These are phyloP conservation scores for Amanita molliuscula DNA, from an alignment of 768 basidiomycete genomes.

Conservation along the genomic window DNA sequence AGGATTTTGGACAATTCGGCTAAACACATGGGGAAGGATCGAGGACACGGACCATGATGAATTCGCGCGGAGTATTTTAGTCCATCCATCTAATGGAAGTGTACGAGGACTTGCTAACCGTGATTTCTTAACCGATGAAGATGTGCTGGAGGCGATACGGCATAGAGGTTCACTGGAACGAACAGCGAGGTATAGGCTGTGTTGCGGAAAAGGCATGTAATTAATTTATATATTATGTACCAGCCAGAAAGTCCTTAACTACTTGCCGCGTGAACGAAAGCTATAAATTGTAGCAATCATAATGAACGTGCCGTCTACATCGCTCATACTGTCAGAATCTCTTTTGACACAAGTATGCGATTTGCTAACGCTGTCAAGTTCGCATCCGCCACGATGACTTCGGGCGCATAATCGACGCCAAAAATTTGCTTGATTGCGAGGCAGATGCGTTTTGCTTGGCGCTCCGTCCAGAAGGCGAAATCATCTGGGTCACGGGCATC, in stretches of 20 bases:
- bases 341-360: conserved; percentile 71
- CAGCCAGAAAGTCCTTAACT: conserved; percentile 5
- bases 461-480: conserved; percentile 88
- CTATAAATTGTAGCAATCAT: neutral
- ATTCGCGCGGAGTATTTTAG: conserved; percentile 17
- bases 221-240: neutral
- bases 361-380: conserved; percentile 81
- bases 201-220: conserved; percentile 28
- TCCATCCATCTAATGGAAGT: conserved; percentile 14
- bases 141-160: conserved; percentile 25
- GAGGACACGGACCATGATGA: conserved; percentile 43
- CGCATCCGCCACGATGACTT: conserved; percentile 90
- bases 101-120: conserved; percentile 43
- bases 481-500: conserved; percentile 74
- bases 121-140: conserved; percentile 33
- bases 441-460: conserved; percentile 86
- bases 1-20: neutral
- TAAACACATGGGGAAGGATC: conserved; percentile 32
- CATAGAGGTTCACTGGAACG: conserved; percentile 47
- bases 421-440: conserved; percentile 72
- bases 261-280: conserved; percentile 11
- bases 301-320: neutral
- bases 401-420: conserved; percentile 78
- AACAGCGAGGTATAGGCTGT: conserved; percentile 59
- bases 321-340: conserved; percentile 28